Base-by-base conservation (phyloP, 2,329 filamentous ascomycete genomes). In the Colletotrichum phormii region DNA sequence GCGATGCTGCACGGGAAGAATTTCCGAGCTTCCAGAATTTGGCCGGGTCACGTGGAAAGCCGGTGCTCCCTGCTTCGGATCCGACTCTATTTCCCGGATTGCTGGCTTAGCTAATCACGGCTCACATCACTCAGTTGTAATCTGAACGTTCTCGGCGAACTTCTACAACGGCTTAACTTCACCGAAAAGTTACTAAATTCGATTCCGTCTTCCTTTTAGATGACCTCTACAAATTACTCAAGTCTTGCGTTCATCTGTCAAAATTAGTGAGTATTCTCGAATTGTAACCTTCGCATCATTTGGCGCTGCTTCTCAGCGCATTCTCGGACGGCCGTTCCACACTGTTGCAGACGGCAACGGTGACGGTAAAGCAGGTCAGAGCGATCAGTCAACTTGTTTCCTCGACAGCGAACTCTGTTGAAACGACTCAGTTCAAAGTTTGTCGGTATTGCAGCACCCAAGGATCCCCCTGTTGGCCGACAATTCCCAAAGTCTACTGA, bases 11-110 rank as follows among this genome's bases (percentile, higher is more conserved):
- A 57, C 67, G 67, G 59, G 60, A 72, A 65, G 71, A 74, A 74
- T 61, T 71, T 71, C 71, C 71, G 66, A 53, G 65, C 51, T 59
- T 57, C 61, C 64, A 72, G 64, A 57, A 57, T 72, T 73, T 67
- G 29, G 51, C 37, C 31, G 57, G 13, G 15, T 74, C 73, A 74
- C 73, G 73, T 74, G 73, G 70, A 1, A 6, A 0, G 0, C 15
- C 37, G 62, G 42, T 26, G 61, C 26, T 29, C 67, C 26, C 42
- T 54, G 53, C 54, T 26, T 46, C 18, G 49, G 62, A 24, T 13
- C 65, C 51, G 58, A 62, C 22, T 64, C 26, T 18, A 13, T 53
- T 4, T 26, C 26, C 26, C 26, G 18, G 9, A 2, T 11, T 12
- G 4, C 37, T 1, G 54, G 61, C 42, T 31, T 22, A 55, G 31